phyloP scores from a whole-genome alignment of 2,329 filamentous ascomycete genomes.

The Pseudocercospora crystallina region DNA sequence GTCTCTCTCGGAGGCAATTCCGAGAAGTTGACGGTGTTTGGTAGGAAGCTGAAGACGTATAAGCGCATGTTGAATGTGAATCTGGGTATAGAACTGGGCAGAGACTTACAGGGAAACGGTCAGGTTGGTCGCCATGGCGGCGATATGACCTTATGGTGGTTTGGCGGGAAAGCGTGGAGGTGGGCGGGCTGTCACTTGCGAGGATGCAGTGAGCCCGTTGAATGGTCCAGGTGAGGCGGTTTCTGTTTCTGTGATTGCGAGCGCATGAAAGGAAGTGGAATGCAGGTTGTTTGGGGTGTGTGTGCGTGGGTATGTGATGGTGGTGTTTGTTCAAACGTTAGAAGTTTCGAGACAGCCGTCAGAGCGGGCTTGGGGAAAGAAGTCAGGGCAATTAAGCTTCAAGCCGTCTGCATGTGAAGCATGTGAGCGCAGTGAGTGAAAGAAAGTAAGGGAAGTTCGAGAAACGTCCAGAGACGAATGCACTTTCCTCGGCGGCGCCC shows the following conservation, averaged over 20 bases:
- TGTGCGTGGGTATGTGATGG: conserved; percentile 3
- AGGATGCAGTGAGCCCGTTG: not conserved
- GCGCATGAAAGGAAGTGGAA: not conserved
- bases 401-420: conserved; percentile 3
- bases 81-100: not conserved
- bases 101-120: conserved; percentile 35
- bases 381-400: not conserved
- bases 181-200: not conserved
- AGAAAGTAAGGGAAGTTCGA: not conserved
- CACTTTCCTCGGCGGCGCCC: not conserved
- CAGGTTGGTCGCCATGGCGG: conserved; percentile 31
- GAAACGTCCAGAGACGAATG: conserved; percentile 1
- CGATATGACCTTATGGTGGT: not conserved
- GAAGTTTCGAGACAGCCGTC: conserved; percentile 3
- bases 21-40: conserved; percentile 84
- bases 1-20: conserved; percentile 49
- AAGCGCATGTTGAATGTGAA: not conserved
- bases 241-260: too few species aligned
- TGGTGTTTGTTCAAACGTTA: conserved; percentile 1
- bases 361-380: not conserved
- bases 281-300: not conserved
- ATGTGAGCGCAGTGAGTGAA: not conserved
- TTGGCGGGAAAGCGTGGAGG: not conserved
- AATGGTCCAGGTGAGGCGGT: too few species aligned
- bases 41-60: conserved; percentile 67